Evolutionary conservation across 257 asterid genomes (phyloP), one percentile per base, ranked within the genome.

Genomic region (Echium plantagineum): DNA sequence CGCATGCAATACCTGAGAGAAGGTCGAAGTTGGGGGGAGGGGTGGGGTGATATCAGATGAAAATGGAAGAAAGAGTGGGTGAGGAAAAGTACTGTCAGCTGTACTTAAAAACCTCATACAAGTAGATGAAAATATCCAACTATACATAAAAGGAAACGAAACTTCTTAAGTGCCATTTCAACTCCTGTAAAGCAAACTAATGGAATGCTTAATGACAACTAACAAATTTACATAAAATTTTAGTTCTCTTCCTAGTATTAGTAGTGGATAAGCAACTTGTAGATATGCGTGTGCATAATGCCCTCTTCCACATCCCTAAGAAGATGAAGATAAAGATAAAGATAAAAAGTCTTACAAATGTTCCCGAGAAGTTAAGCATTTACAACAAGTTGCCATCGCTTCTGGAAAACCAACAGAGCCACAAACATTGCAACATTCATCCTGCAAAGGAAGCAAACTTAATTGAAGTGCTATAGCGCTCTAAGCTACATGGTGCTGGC

Each of bases 1-100:
- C 61, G 56, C 83, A 77, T 66, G 75, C 95, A 86, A 70, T 86
- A 86, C 65, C 95, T 86, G 65, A 58, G 68, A 71, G 49, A 53
- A 69, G 30, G 52, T 60, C 57, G 55, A 66, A 18, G 30, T 0
- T 15, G 22, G 21, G 21, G 3, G 2, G 31, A 5, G 26, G 26
- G n/a, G n/a, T n/a, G n/a, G n/a, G n/a, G n/a, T n/a, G n/a, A n/a
- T n/a, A n/a, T 24, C 26, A 24, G 3, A 55, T 22, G 28, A 21
- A 18, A 12, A 21, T 21, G 22, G 21, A 7, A 55, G 18, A 2
- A 21, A 55, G 9, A 54, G 6, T 54, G n/a, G 22, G 21, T 18
- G 5, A 55, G n/a, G 15, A 7, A 21, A 55, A 7, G 20, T 55
- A 52, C 56, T 19, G 24, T 19, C 49, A 42, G 49, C 17, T 42